Base-by-base conservation (phyloP, 768 basidiomycete genomes). In the Suillus subaureus region DNA sequence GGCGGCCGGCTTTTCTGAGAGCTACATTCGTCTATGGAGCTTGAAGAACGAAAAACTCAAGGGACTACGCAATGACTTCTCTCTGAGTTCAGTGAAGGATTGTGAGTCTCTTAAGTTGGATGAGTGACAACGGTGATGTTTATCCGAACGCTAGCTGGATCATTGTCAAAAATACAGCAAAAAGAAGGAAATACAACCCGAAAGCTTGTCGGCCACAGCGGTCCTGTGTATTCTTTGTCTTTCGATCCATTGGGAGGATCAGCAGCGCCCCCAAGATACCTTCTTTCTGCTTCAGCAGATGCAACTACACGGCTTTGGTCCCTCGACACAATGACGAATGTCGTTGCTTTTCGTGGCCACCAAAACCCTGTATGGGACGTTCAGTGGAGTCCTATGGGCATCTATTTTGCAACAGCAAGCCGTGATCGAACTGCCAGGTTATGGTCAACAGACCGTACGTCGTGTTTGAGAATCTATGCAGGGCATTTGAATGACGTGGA, bases 281-380 rank as follows among this genome's bases (percentile, higher is more conserved):
- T 99, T 6, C 83, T 99, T 39, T 98, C 96, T 18, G 86, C 91
- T 2, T 99, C 97, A 16, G 93, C 96, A 52, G 97, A 99, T 74
- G 87, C 92, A 1, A 96, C 97, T 0, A 81, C 90, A 51, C 88
- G 97, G 15, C 79, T 99, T 23, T 99, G 97, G 97, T 97, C 95
- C 6, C 80, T 98, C 77, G 95, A 99, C 68, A 97, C 97, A 0
- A 88, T 95, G 84, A 87, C 92, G 18, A 97, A 97, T 71, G 79
- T 99, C 12, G 96, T 96, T 23, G 96, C 91, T 7, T 99, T 96
- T 74, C 86, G 95, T 40, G 97, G 97, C 0, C 97, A 99, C 71
- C 91, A 96, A 74, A 96, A 97, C 76, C 96, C 97, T 0, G 90
- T 99, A 0, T 99, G 97, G 97, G 97, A 99, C 71, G 96, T 97